Conservation (phyloP, 805 yeast species). For the Zygosaccharomyces rouxii region DNA sequence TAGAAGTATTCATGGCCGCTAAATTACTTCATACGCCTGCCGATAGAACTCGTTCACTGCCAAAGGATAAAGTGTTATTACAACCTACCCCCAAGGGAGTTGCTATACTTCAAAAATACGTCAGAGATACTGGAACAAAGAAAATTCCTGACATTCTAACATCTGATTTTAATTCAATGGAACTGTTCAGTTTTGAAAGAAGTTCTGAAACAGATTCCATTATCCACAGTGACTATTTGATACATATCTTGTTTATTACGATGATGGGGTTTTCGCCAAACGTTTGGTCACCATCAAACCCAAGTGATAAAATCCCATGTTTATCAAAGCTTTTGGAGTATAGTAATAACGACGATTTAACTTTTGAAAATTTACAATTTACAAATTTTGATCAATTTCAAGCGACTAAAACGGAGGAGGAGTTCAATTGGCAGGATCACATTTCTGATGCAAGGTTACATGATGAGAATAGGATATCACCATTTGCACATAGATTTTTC, state of each 20-base stretch:
- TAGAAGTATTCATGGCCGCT: conserved; percentile 53
- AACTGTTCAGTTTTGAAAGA: conserved; percentile 63
- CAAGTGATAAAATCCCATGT: conserved; percentile 47
- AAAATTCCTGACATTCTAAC: conserved; percentile 45
- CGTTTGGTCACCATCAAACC: conserved; percentile 57
- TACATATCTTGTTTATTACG: conserved; percentile 57
- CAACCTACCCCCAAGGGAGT: conserved; percentile 95
- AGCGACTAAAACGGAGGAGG: neutral
- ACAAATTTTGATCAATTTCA: conserved; percentile 2
- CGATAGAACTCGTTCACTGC: conserved; percentile 56
- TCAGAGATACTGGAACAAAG: conserved; percentile 51
- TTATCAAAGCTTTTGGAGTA: conserved; percentile 33
- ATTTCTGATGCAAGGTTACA: conserved; percentile 11
- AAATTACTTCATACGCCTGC: conserved; percentile 69
- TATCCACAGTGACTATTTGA: conserved; percentile 56
- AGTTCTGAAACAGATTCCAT: conserved; percentile 53
- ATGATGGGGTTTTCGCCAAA: conserved; percentile 67
- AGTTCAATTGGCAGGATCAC: conserved; percentile 16
- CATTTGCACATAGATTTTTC: conserved; percentile 71
- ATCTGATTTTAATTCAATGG: conserved; percentile 67
- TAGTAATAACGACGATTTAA: conserved; percentile 32
- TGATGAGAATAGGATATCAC: conserved; percentile 41
- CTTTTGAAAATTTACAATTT: conserved; percentile 30
- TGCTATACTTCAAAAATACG: conserved; percentile 58
- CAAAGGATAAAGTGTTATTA: conserved; percentile 42